Evolutionary conservation across 306 rosid genomes (phyloP).

Genomic region (Trifolium pratense): DNA sequence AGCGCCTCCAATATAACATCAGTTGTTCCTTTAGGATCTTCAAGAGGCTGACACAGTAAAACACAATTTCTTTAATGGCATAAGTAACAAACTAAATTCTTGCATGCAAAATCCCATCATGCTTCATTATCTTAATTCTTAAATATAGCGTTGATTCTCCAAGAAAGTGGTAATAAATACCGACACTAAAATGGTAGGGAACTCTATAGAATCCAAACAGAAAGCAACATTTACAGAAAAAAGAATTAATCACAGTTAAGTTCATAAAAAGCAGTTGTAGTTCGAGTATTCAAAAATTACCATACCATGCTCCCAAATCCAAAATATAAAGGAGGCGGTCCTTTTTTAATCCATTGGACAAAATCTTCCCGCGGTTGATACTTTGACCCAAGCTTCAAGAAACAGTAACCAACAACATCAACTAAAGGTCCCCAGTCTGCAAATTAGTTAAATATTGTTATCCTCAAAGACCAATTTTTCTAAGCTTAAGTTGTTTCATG

Average conservation of each 20-base stretch:
- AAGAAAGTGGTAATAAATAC: conserved; percentile 19
- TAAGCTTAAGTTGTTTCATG: conserved; percentile 11
- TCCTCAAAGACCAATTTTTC: conserved; percentile 22
- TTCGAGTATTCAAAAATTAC: conserved; percentile 36
- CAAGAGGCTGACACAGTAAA: conserved; percentile 76
- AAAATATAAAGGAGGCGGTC: conserved; percentile 81
- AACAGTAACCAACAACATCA: conserved; percentile 95
- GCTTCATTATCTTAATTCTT: conserved; percentile 20
- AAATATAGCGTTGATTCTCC: conserved; percentile 4
- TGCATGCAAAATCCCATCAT: conserved; percentile 7
- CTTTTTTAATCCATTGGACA: conserved; percentile 77
- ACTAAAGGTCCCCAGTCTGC: conserved; percentile 96
- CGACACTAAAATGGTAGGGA: not conserved
- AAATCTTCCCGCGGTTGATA: conserved; percentile 78
- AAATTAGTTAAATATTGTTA: conserved; percentile 45
- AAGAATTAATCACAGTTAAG: conserved; percentile 12
- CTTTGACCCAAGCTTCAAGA: conserved; percentile 75
- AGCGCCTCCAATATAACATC: conserved; percentile 80
- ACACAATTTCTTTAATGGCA: conserved; percentile 13
- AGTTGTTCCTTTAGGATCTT: conserved; percentile 72
- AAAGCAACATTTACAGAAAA: conserved; percentile 9
- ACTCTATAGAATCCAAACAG: conserved; percentile 18
- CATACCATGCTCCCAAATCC: conserved; percentile 99
- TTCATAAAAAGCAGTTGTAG: conserved; percentile 4
- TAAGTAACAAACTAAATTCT: conserved; percentile 4